Evolutionary conservation across 331 rosid species (phyloP).

Genomic region (Quercus tomentella): DNA sequence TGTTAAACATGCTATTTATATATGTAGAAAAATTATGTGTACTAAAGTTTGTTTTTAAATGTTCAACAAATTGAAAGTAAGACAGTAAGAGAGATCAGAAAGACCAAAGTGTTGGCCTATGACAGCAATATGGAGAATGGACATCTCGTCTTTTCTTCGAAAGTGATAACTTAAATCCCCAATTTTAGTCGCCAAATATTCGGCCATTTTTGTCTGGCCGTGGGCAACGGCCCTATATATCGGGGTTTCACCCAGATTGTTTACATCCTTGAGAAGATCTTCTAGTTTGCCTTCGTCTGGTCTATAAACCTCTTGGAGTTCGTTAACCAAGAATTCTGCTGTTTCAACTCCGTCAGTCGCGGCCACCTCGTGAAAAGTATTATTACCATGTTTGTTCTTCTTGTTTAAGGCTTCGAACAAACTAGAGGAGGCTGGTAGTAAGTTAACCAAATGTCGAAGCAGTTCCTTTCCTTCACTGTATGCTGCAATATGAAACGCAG

Average conservation of each 20-base stretch:
- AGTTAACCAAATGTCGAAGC: not conserved
- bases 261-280: not conserved
- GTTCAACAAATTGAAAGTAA: not conserved
- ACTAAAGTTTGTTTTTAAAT: not conserved
- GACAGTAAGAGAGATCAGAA: not conserved
- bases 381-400: not conserved
- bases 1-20: no score
- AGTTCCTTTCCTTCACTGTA: not conserved
- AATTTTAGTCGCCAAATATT: not conserved
- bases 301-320: not conserved
- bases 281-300: no score
- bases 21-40: no score
- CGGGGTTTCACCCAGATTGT: not conserved
- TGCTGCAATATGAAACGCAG: conserved; percentile 1
- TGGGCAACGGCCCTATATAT: not conserved
- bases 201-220: not conserved
- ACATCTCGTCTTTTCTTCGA: not conserved
- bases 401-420: not conserved
- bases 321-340: not conserved
- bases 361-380: not conserved
- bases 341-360: not conserved
- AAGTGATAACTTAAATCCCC: not conserved
- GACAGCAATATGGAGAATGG: not conserved
- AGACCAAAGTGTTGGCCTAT: not conserved
- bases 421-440: no score